Conservation (phyloP, 1,284 basidiomycete species). For the Grifola frondosa region DNA sequence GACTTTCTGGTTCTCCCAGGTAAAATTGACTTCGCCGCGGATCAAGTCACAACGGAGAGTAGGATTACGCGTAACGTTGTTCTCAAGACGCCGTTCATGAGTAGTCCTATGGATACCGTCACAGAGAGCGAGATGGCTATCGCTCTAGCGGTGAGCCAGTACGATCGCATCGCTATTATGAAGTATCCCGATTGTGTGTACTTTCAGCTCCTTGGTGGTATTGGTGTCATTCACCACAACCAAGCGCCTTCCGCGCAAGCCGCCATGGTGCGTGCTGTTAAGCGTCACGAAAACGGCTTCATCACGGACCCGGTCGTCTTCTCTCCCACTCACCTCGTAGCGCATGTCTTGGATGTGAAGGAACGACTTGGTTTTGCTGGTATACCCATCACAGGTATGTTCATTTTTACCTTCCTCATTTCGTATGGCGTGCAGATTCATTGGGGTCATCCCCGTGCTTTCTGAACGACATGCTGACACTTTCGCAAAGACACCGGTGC, state of each 20-base stretch:
- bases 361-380: constrained; percentile 92
- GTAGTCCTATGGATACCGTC: constrained; percentile 99
- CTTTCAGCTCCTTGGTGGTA: constrained; percentile 84
- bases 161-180: constrained; percentile 15
- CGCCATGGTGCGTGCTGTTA: constrained; percentile 95
- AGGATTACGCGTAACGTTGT: constrained; percentile 89
- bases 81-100: constrained; percentile 96
- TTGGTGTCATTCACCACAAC: constrained; percentile 99
- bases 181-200: constrained; percentile 24
- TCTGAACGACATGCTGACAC: background rate
- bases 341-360: constrained; percentile 94
- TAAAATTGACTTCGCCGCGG: constrained; percentile 91
- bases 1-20: constrained; percentile 94
- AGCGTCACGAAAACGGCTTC: constrained; percentile 98
- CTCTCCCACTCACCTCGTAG: constrained; percentile 76
- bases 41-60: constrained; percentile 82
- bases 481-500: constrained; percentile 77
- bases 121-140: constrained; percentile 99
- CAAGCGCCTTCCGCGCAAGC: constrained; percentile 88
- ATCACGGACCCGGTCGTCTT: constrained; percentile 94
- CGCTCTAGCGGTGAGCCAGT: constrained; percentile 75
- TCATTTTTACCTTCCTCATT: constrained; percentile 1
- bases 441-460: background rate
- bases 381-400: constrained; percentile 94
- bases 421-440: background rate